Conservation (phyloP, 148 eudicot species). For the Vaccinium vitisidaea region DNA sequence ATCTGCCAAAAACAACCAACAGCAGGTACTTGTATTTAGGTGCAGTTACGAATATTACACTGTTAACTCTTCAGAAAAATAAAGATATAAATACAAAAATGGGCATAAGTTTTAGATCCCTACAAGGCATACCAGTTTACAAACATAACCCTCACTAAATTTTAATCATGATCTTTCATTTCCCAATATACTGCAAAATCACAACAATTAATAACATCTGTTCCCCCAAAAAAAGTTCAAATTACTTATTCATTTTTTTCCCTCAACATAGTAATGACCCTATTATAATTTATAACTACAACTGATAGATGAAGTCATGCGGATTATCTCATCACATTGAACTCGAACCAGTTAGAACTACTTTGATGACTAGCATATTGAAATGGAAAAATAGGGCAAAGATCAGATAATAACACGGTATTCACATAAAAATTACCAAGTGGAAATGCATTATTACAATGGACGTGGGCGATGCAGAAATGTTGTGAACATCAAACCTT, state of each 20-base stretch:
- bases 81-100: not conserved
- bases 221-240: not conserved
- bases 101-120: not conserved
- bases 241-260: not conserved
- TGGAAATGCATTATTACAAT: conserved; percentile 2
- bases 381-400: not conserved
- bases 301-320: not conserved
- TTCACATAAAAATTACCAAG: not conserved
- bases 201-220: not conserved
- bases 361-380: not conserved
- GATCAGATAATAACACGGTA: not conserved
- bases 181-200: too few relatives aligned
- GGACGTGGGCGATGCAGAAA: too few relatives aligned
- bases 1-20: conserved; percentile 1
- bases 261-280: not conserved
- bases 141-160: not conserved
- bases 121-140: not conserved
- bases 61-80: not conserved
- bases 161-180: not conserved
- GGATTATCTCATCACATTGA: not conserved
- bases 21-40: not conserved
- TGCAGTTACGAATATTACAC: not conserved
- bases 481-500: not conserved
- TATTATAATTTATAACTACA: not conserved
- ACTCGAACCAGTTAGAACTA: not conserved